Conservation (phyloP, 2,329 filamentous ascomycete species). For the Scedosporium minutisporum region DNA sequence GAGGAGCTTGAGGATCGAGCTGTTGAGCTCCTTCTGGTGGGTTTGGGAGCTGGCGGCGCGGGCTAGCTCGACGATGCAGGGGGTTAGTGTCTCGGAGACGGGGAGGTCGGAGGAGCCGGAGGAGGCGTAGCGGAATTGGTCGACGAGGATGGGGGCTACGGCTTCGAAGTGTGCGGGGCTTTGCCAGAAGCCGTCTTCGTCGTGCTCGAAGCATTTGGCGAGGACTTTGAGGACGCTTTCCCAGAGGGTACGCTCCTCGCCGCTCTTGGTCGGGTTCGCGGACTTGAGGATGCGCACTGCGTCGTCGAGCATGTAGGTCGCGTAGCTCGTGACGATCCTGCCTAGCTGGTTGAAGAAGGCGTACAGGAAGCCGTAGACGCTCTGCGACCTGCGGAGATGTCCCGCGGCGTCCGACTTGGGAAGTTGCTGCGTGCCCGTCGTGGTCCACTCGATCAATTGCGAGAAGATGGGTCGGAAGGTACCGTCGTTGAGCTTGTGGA, state of each 20-base stretch:
- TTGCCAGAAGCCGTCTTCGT: conserved; percentile 96
- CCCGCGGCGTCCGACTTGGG: conserved; percentile 52
- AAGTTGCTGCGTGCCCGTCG: conserved; percentile 28
- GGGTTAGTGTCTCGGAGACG: conserved; percentile 48
- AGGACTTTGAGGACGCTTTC: conserved; percentile 61
- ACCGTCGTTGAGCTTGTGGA: conserved; percentile 92
- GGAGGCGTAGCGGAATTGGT: conserved; percentile 47
- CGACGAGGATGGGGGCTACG: conserved; percentile 59
- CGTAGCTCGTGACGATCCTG: conserved; percentile 89
- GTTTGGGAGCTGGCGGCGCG: conserved; percentile 73
- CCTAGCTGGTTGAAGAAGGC: conserved; percentile 78
- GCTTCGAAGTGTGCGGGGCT: conserved; percentile 74
- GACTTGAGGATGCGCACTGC: conserved; percentile 51
- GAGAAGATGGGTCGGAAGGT: conserved; percentile 88
- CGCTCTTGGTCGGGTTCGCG: conserved; percentile 31
- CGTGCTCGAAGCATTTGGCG: conserved; percentile 69
- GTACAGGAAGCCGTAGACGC: conserved; percentile 71
- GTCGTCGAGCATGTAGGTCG: conserved; percentile 72
- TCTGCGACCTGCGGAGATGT: conserved; percentile 55
- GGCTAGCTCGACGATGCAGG: conserved; percentile 71
- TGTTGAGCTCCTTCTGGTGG: conserved; percentile 85
- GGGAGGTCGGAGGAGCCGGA: conserved; percentile 21
- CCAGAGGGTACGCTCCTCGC: conserved; percentile 53
- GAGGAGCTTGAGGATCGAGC: conserved; percentile 65
- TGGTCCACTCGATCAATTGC: conserved; percentile 74